These are phyloP conservation scores for Hyphopichia pseudoburtonii DNA, from an alignment of 1,139 yeast species.

Conservation along the genomic window DNA sequence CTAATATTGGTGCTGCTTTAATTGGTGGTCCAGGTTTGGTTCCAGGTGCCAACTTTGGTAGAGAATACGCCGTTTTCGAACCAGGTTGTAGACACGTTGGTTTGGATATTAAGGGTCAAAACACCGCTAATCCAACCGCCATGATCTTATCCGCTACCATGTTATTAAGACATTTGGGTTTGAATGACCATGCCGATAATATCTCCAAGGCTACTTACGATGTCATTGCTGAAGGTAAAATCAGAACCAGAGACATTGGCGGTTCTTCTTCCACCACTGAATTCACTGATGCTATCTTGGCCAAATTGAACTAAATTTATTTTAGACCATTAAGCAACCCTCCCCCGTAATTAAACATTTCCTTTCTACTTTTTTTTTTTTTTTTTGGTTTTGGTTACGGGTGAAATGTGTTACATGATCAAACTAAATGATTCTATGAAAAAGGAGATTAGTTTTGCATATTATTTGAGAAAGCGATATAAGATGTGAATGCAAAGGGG, in stretches of 20 bases:
- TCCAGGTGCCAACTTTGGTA: conserved; percentile 98
- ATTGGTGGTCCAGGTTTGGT: conserved; percentile 99
- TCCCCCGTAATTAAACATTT: too few relatives aligned
- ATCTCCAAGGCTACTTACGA: conserved; percentile 86
- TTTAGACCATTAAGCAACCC: too few relatives aligned
- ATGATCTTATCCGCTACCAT: conserved; percentile 88
- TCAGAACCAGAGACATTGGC: conserved; percentile 83
- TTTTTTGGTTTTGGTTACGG: too few relatives aligned
- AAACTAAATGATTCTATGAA: too few relatives aligned
- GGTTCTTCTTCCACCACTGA: conserved; percentile 88
- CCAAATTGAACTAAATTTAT: conserved; percentile 49
- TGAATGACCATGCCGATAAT: conserved; percentile 79
- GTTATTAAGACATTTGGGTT: conserved; percentile 93
- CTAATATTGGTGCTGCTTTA: conserved; percentile 97
- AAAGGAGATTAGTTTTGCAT: too few relatives aligned
- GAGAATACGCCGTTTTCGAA: conserved; percentile 97
- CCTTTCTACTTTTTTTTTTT: too few relatives aligned
- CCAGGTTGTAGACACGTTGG: conserved; percentile 99
- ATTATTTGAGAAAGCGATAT: too few relatives aligned
- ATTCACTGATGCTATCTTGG: conserved; percentile 82
- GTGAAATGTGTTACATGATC: too few relatives aligned
- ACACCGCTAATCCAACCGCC: conserved; percentile 97
- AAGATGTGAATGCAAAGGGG: too few relatives aligned
- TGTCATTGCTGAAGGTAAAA: conserved; percentile 84
- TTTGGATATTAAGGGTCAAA: conserved; percentile 90